Base-by-base conservation (phyloP, 1,284 basidiomycete species). In the Peniophora sp. region DNA sequence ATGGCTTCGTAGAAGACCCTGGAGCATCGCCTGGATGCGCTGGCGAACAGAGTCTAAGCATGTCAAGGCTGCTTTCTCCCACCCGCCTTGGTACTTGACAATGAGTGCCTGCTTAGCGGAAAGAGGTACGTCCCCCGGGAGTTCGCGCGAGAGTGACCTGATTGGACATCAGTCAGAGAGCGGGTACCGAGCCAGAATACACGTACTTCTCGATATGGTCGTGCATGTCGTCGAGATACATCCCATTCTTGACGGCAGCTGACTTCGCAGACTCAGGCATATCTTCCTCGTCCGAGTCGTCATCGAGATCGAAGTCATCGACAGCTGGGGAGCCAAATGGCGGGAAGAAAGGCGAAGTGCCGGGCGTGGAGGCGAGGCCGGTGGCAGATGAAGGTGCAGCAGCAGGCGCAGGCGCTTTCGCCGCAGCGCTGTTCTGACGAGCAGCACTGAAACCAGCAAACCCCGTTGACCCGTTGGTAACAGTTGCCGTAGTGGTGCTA, bases 101-200 rank as follows among this genome's bases (percentile, higher is more conserved):
- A 64, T 63, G 2, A 62, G 49, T 10, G 54, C 47, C 2, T 55
- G 53, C 47, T 68, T 69, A 6, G 65, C 63, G 3, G 58, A 52
- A 52, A 63, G 70, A 1, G 68, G 68, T 5, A 64, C 59, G 48
- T 66, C 67, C 39, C 59, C 55, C 0, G 67, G 68, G 1, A 70
- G 55, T 48, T 71, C 66, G 32, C 68, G 58, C 3, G 64, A 64
- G 11, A 64, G 58, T 12, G 62, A 62, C n/a, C 66, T 61, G 14
- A 44, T 20, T 35, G 22, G 49, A n/a, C 37, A 23, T 24, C 15
- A 47, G 23, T 18, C 17, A 2, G 6, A 17, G 8, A 32, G 23
- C 43, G 14, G 23, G 42, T 35, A 24, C 24, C 17, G 3, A 47
- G 47, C 23, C 10, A 39, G 20, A 53, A n/a, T 48, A 12, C 11